These are phyloP conservation scores for Coemansia sp. DNA, from an alignment of 192 early-diverging fungal species.

Conservation along the genomic window DNA sequence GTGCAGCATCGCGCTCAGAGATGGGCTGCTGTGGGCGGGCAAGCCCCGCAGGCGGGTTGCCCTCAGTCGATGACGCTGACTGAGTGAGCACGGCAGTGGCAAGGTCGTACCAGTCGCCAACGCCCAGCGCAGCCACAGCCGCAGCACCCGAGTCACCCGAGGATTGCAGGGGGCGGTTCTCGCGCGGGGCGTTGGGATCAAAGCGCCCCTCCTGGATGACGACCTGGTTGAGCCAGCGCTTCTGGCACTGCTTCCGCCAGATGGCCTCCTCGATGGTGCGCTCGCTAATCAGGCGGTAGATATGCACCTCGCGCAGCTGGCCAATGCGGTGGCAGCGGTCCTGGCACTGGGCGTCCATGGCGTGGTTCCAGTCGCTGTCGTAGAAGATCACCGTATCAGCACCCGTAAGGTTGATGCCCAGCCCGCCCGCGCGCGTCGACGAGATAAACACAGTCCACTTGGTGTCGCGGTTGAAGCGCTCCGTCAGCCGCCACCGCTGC, in stretches of 20 bases:
- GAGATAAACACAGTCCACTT: slow-evolving; percentile 92
- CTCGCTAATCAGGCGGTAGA: slow-evolving; percentile 74
- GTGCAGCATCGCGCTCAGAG: slow-evolving; percentile 25
- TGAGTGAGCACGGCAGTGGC: slow-evolving; percentile 27
- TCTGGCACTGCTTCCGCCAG: slow-evolving; percentile 75
- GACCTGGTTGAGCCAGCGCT: slow-evolving; percentile 73
- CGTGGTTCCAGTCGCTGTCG: slow-evolving; percentile 92
- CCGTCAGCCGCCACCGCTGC: slow-evolving; percentile 86
- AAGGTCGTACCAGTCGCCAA: slow-evolving; percentile 48
- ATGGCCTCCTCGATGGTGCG: slow-evolving; percentile 78
- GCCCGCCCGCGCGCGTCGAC: slow-evolving; percentile 91
- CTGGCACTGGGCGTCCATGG: slow-evolving; percentile 96
- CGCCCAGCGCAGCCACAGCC: slow-evolving; percentile 9
- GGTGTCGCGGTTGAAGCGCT: slow-evolving; percentile 90
- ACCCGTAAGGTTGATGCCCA: slow-evolving; percentile 93
- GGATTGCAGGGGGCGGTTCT: neutral
- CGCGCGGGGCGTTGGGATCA: slow-evolving; percentile 25
- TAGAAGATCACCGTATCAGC: slow-evolving; percentile 98
- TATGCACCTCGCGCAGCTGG: slow-evolving; percentile 78
- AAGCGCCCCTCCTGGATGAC: slow-evolving; percentile 81
- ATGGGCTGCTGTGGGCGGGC: neutral
- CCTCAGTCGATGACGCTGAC: neutral
- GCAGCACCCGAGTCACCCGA: neutral
- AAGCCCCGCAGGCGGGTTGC: neutral
- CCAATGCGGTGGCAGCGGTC: slow-evolving; percentile 96